These are phyloP conservation scores for Leccinum pachyderme DNA, from an alignment of 1,284 basidiomycete genomes.

Conservation along the genomic window DNA sequence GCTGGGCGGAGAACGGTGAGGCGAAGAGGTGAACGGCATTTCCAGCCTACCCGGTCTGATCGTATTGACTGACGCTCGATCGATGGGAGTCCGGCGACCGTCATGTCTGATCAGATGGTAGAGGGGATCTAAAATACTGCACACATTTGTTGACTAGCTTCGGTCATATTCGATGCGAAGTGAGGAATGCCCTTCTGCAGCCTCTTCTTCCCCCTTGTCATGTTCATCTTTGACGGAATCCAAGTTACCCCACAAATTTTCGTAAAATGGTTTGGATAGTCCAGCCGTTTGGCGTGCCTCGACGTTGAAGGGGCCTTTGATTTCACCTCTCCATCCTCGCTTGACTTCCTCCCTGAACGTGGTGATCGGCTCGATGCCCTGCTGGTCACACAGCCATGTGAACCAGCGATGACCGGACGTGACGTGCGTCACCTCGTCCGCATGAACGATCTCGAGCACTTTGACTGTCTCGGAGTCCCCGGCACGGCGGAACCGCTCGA, in stretches of 20 bases:
- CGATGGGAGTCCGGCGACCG: conserved; percentile 30
- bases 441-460: not conserved
- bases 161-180: not conserved
- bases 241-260: not conserved
- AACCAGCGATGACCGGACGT: not conserved
- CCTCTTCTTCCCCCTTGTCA: not conserved
- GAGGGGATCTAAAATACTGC: conserved; percentile 24
- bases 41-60: not conserved
- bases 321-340: not conserved
- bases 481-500: not conserved
- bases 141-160: not conserved
- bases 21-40: conserved; percentile 24
- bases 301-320: not conserved
- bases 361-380: not conserved
- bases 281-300: not conserved
- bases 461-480: not conserved
- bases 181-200: not conserved
- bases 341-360: not conserved
- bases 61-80: conserved; percentile 4
- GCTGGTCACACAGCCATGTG: not conserved
- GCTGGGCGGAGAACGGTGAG: conserved; percentile 42
- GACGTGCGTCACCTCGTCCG: conserved; percentile 1
- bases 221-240: not conserved
- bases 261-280: not conserved
- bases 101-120: conserved; percentile 34